Percentiles rank a stretch among this genome's conserved stretches.
Conservation (phyloP, 2,329 filamentous ascomycete genomes). For the Verticillium albo-atrum region DNA sequence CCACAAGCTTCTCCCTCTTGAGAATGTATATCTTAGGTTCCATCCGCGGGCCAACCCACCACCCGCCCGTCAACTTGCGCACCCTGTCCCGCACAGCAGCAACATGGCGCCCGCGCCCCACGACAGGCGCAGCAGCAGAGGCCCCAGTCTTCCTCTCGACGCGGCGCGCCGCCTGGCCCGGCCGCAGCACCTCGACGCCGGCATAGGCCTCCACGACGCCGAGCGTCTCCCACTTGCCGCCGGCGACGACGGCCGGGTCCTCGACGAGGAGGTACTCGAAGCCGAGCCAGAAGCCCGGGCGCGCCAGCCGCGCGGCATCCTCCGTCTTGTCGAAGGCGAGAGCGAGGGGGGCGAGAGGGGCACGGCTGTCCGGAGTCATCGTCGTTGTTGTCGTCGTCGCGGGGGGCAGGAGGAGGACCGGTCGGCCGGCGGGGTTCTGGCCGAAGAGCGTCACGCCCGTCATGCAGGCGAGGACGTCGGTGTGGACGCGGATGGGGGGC, state of each 20-base stretch:
- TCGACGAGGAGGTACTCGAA: constrained; percentile 62
- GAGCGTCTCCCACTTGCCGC: constrained; percentile 49
- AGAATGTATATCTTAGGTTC: constrained; percentile 49
- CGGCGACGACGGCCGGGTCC: constrained; percentile 40
- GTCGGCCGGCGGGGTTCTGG: constrained; percentile 36
- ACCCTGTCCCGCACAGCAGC: constrained; percentile 33
- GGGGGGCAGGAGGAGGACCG: constrained; percentile 23
- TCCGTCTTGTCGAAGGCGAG: constrained; percentile 57
- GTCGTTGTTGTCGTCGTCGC: too few species aligned
- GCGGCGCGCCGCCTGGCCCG: constrained; percentile 27
- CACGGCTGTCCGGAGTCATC: constrained; percentile 12
- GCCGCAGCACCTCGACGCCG: constrained; percentile 54
- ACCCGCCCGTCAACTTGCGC: constrained; percentile 48
- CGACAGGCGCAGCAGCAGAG: constrained; percentile 17
- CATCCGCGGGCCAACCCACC: constrained; percentile 63
- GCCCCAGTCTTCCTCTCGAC: too few species aligned
- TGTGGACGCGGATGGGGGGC: constrained; percentile 46
- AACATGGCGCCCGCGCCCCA: constrained; percentile 41
- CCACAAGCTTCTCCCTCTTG: constrained; percentile 19
- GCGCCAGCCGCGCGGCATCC: constrained; percentile 34
- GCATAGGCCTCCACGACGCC: constrained; percentile 53
- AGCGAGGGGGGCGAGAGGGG: too few species aligned
- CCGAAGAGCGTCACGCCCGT: constrained; percentile 65
- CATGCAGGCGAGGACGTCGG: constrained; percentile 63
- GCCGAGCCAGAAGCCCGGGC: constrained; percentile 53